Conservation (phyloP, 1,139 yeast genomes). For the Lodderomyces pseudojiufengensis region DNA sequence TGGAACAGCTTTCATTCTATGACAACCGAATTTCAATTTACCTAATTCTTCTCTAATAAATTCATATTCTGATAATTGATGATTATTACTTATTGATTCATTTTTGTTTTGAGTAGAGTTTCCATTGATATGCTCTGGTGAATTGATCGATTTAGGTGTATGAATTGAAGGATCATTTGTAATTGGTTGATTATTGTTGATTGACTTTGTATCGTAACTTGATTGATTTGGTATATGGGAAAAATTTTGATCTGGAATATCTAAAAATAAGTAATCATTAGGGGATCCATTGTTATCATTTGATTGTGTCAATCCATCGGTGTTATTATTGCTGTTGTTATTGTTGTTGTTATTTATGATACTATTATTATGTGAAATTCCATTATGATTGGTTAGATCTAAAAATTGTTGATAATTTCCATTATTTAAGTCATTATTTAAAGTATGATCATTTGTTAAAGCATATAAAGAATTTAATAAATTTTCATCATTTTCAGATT, state of each 20-base stretch:
- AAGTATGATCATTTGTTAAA: slow-evolving; percentile 5
- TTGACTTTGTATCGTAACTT: no score
- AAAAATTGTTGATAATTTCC: no score
- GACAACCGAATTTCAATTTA: slow-evolving; percentile 55
- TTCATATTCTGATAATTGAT: slow-evolving; percentile 13
- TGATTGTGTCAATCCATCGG: no score
- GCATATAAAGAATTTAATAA: slow-evolving; percentile 17
- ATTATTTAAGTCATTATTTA: background rate
- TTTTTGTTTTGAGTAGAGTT: background rate
- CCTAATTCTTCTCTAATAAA: slow-evolving; percentile 49
- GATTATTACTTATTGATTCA: background rate
- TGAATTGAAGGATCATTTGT: slow-evolving; percentile 1
- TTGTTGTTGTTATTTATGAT: slow-evolving; percentile 1
- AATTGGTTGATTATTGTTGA: slow-evolving; percentile 1
- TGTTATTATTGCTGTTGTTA: background rate
- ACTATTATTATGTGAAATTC: background rate
- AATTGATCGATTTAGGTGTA: slow-evolving; percentile 6
- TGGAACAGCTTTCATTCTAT: slow-evolving; percentile 39
- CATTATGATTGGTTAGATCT: background rate
- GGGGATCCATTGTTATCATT: no score
- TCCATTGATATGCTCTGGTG: slow-evolving; percentile 5
- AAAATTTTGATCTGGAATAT: slow-evolving; percentile 14
- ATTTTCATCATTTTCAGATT: slow-evolving; percentile 10
- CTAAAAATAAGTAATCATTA: slow-evolving; percentile 21
- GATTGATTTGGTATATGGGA: slow-evolving; percentile 1